Conservation (phyloP, 768 basidiomycete species). For the Calocera cornea region DNA sequence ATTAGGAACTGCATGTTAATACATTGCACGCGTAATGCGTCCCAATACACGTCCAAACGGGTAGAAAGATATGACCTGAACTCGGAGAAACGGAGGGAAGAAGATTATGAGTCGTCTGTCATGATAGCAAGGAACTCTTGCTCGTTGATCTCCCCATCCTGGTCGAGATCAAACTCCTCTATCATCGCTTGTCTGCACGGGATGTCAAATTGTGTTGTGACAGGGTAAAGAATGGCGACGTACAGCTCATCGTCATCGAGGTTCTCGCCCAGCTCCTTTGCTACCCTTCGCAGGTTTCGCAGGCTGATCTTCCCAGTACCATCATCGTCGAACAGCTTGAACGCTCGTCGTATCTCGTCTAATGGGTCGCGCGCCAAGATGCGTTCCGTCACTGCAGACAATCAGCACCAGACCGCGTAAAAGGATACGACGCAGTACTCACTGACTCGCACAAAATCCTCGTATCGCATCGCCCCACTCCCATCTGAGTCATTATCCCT, state of each 20-base stretch:
- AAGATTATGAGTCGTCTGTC: conserved; percentile 55
- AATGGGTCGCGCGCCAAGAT: conserved; percentile 90
- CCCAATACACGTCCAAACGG: background rate
- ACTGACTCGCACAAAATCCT: conserved; percentile 90
- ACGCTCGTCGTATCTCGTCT: conserved; percentile 91
- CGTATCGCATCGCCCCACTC: conserved; percentile 75
- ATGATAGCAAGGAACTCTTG: conserved; percentile 95
- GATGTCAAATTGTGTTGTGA: conserved; percentile 13
- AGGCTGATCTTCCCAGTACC: conserved; percentile 87
- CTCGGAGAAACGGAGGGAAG: background rate
- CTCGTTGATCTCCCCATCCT: conserved; percentile 93
- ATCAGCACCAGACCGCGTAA: background rate
- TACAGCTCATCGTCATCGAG: conserved; percentile 94
- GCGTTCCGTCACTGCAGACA: conserved; percentile 68
- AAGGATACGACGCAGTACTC: conserved; percentile 32
- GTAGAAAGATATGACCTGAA: background rate
- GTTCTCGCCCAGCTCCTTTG: conserved; percentile 90
- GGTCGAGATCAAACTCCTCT: conserved; percentile 97
- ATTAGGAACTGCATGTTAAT: background rate
- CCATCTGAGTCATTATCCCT: conserved; percentile 81
- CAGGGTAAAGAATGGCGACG: conserved; percentile 25
- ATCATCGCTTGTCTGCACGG: conserved; percentile 91
- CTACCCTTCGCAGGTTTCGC: conserved; percentile 80
- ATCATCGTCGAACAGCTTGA: conserved; percentile 94
- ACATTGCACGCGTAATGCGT: background rate